These are phyloP conservation scores for Coniochaeta sp. DNA, from an alignment of 2,329 filamentous ascomycete genomes.

Conservation along the genomic window DNA sequence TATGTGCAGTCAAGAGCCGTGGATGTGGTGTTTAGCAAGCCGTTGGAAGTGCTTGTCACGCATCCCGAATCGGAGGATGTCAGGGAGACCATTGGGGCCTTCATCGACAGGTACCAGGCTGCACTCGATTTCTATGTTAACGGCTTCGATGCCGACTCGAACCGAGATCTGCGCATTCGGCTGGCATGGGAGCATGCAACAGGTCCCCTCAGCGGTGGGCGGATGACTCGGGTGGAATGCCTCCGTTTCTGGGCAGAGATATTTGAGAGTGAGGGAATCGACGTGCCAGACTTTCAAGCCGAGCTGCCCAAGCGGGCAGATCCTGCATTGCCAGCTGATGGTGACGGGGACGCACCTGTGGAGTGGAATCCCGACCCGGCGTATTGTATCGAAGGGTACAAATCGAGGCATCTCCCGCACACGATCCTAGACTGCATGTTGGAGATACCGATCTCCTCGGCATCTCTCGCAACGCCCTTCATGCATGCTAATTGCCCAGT, in stretches of 20 bases:
- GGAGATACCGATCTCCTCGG: not conserved
- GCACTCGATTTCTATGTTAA: constrained; percentile 12
- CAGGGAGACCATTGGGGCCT: constrained; percentile 9
- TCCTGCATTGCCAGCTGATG: constrained; percentile 2
- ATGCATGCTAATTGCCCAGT: not conserved
- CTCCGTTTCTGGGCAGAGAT: not conserved
- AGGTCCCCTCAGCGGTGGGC: not conserved
- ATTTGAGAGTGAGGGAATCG: not conserved
- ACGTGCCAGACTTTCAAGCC: not conserved
- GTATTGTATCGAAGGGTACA: not conserved
- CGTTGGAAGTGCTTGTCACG: constrained; percentile 3
- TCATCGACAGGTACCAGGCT: constrained; percentile 13
- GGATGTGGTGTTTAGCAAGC: constrained; percentile 11
- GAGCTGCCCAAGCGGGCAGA: not conserved
- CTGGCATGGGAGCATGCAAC: constrained; percentile 13
- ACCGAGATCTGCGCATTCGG: constrained; percentile 5
- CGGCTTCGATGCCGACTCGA: constrained; percentile 2
- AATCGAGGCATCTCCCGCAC: not conserved
- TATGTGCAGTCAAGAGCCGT: constrained; percentile 12
- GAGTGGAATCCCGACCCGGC: constrained; percentile 13
- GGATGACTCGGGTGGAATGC: not conserved
- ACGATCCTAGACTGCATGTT: not conserved
- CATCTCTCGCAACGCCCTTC: not conserved
- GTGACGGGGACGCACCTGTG: constrained; percentile 3
- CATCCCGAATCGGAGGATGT: constrained; percentile 9